phyloP scores from a whole-genome alignment of 1,139 yeast genomes.

The Suhomyces terraborum region DNA sequence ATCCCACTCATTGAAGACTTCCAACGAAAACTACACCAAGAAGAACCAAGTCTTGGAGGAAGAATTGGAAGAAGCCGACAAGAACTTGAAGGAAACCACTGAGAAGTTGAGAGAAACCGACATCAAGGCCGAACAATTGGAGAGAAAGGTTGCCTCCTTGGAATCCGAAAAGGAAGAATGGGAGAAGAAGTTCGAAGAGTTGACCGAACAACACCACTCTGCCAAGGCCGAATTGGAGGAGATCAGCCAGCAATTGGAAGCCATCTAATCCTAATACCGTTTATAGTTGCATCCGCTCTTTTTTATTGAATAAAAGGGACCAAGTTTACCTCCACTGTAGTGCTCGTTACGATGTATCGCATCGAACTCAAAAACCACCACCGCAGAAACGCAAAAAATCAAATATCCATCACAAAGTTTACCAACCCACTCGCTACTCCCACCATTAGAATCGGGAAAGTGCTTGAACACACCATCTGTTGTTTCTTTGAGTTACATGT shows the following conservation, averaged over 20 bases:
- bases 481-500: too few relatives aligned
- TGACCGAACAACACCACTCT: slow-evolving; percentile 74
- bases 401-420: neutral
- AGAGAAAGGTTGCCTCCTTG: slow-evolving; percentile 88
- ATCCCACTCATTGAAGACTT: slow-evolving; percentile 83
- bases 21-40: slow-evolving; percentile 89
- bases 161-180: slow-evolving; percentile 91
- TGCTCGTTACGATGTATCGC: slow-evolving; percentile 4
- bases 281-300: slow-evolving; percentile 15
- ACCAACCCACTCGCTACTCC: too few relatives aligned
- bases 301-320: slow-evolving; percentile 12
- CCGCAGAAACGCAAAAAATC: too few relatives aligned
- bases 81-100: slow-evolving; percentile 89
- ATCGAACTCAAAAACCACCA: too few relatives aligned
- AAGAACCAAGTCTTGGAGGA: slow-evolving; percentile 92
- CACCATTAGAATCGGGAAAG: too few relatives aligned
- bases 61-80: slow-evolving; percentile 90
- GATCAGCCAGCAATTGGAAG: slow-evolving; percentile 90
- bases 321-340: neutral
- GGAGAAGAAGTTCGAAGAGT: slow-evolving; percentile 91
- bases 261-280: slow-evolving; percentile 49
- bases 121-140: slow-evolving; percentile 94
- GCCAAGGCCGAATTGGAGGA: slow-evolving; percentile 93
- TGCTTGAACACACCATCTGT: too few relatives aligned
- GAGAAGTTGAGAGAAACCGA: slow-evolving; percentile 95